Evolutionary conservation across 352 stramenopile species (phyloP), one percentile per base, ranked within the genome.

Genomic region (Aphanomyces astaci): DNA sequence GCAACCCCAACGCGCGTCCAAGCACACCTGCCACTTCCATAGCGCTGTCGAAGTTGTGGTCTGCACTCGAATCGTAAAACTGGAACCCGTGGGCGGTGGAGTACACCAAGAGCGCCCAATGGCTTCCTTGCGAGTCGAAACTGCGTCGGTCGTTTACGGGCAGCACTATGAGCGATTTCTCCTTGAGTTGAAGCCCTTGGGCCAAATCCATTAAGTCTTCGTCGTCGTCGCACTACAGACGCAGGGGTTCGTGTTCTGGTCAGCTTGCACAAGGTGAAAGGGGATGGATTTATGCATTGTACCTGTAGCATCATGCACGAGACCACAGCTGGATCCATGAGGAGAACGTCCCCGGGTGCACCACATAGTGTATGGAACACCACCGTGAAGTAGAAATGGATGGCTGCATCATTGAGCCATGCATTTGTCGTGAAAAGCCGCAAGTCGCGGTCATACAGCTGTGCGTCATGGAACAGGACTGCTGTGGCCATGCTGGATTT

Each of bases 321-420:
- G 11, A 91, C 81, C 27, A 94, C 79, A 3, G 80, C 81, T 10
- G 86, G 81, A 64, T 94, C 86, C 75, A 90, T 81, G 51, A 92
- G 73, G 54, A 92, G 64, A 49, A 90, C 67, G 24, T 33, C 31
- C n/a, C 30, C 17, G 28, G 27, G 1, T 28, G n/a, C 30, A 53
- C 31, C 32, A 74, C 40, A 65, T 73, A 80, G 5, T 5, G 78
- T 80, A 33, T 83, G 80, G 31, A 77, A 79, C 30, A 91, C 46
- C 64, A 79, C 86, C 71, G 87, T 77, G 53, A 94, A 78, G 72
- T 90, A 92, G 64, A 94, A 94, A 78, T 92, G 84, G 68, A 94
- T 76, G 25, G 82, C 73, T 30, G 85, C 92, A 72, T 94, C 86
- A 66, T 94, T 92, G 31, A 94, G 84, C 86, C 86, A 94, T 66